These are phyloP conservation scores for Raffaelea ambrosiae DNA, from an alignment of 2,329 filamentous ascomycete genomes.

Conservation along the genomic window DNA sequence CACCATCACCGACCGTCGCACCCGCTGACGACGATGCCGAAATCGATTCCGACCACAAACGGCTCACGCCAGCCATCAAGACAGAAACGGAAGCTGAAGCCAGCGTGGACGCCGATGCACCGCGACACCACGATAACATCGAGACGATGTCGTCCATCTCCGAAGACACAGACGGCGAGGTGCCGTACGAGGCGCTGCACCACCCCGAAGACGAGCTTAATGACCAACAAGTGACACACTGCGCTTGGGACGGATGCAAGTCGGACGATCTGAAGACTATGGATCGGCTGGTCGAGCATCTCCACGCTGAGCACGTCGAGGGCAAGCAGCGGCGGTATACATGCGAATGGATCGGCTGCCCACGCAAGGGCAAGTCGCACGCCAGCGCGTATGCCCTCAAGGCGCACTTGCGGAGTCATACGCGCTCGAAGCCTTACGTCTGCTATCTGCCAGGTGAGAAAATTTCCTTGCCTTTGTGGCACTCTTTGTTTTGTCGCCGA, in stretches of 20 bases:
- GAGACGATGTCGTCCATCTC: slow-evolving; percentile 66
- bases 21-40: slow-evolving; percentile 10
- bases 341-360: slow-evolving; percentile 94
- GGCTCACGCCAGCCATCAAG: neutral
- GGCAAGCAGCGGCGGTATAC: slow-evolving; percentile 91
- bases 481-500: slow-evolving; percentile 1
- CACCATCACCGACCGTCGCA: slow-evolving; percentile 35
- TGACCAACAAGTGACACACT: slow-evolving; percentile 69
- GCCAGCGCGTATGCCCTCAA: slow-evolving; percentile 93
- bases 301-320: slow-evolving; percentile 91
- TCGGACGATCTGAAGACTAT: slow-evolving; percentile 68
- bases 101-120: neutral
- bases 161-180: slow-evolving; percentile 81
- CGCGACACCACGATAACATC: slow-evolving; percentile 22
- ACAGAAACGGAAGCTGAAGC: slow-evolving; percentile 17
- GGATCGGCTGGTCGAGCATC: slow-evolving; percentile 73
- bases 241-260: slow-evolving; percentile 68
- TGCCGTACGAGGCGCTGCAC: slow-evolving; percentile 36
- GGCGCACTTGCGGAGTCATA: slow-evolving; percentile 96
- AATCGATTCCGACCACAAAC: slow-evolving; percentile 1
- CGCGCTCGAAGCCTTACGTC: slow-evolving; percentile 96
- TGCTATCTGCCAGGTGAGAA: slow-evolving; percentile 85
- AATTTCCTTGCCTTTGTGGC: too few relatives aligned
- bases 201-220: slow-evolving; percentile 69
- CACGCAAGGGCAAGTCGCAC: slow-evolving; percentile 80